Evolutionary conservation across 2,329 filamentous ascomycete species (phyloP).

Genomic region (Clarireedia paspali): DNA sequence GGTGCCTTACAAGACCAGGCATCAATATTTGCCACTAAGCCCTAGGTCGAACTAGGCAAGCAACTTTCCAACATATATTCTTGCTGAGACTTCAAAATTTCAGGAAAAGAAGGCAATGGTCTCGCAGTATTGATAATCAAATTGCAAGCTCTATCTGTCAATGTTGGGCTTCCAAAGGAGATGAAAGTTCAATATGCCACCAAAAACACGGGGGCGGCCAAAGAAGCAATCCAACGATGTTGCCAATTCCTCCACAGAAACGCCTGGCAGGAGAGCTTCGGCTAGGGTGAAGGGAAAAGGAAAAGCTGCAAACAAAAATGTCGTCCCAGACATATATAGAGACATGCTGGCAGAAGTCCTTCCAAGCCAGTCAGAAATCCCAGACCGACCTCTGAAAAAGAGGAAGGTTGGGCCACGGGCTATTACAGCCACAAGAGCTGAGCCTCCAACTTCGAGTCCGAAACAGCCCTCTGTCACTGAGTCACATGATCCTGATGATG

Average conservation of each 20-base stretch:
- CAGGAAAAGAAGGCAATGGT: too few species aligned
- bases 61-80: too few species aligned
- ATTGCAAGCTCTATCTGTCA: not conserved
- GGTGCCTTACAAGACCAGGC: not conserved
- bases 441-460: not conserved
- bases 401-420: conserved; percentile 19
- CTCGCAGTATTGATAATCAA: not conserved
- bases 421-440: conserved; percentile 7
- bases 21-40: not conserved
- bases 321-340: conserved; percentile 36
- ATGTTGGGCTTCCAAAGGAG: too few species aligned
- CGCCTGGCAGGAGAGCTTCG: conserved; percentile 6
- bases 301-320: conserved; percentile 7
- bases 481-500: conserved; percentile 11
- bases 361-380: conserved; percentile 24
- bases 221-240: not conserved
- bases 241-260: not conserved
- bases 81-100: too few species aligned
- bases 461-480: conserved; percentile 6
- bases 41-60: too few species aligned
- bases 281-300: conserved; percentile 16
- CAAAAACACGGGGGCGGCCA: conserved; percentile 12
- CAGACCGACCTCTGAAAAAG: conserved; percentile 32
- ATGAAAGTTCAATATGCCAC: conserved; percentile 12
- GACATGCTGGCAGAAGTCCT: conserved; percentile 38